Evolutionary conservation across 768 basidiomycete genomes (phyloP), one percentile per base, ranked within the genome.

Genomic region (Suillus alpinus): DNA sequence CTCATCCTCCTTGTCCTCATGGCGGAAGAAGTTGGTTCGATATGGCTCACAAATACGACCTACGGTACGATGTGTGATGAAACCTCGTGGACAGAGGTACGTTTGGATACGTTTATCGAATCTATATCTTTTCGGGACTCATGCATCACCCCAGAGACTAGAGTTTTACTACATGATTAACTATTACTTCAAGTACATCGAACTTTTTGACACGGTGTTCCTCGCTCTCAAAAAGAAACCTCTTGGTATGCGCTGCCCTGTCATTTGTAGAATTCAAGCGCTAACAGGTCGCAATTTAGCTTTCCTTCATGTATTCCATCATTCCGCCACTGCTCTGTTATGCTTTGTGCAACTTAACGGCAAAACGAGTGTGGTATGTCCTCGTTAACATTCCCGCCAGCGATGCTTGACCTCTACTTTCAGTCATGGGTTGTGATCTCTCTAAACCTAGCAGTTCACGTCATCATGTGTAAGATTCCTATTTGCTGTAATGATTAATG

Each of bases 141-240:
- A 52, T 53, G 56, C 36, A 57, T 49, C 9, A 44, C 23, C 47
- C 14, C 69, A 97, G 95, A 85, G 84, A 73, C 81, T 98, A 74
- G 91, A 98, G 78, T 89, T 95, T 70, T 98, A 92, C 80, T 98
- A 99, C 80, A 94, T 98, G 82, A 82, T 98, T 81, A 99, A 99
- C 81, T 99, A 98, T 79, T 95, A 89, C 77, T 93, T 97, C 86
- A 98, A 98, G 75, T 98, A 98, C 75, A 78, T 97, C 65, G 97
- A 99, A 77, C 86, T 98, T 61, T 74, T 96, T 64, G 97, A 98
- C 80, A 99, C 97, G 14, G 85, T 98, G 66, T 99, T 98, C 83
- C 86, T 99, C 66, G 92, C 92, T 10, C 78, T 98, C 68, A 99
- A 98, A 86, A 99, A 98, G 84, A 98, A 98, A 77, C 94, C 94